Evolutionary conservation across 2,329 filamentous ascomycete species (phyloP), one percentile per base, ranked within the genome.

Genomic region (Fusarium sp.): DNA sequence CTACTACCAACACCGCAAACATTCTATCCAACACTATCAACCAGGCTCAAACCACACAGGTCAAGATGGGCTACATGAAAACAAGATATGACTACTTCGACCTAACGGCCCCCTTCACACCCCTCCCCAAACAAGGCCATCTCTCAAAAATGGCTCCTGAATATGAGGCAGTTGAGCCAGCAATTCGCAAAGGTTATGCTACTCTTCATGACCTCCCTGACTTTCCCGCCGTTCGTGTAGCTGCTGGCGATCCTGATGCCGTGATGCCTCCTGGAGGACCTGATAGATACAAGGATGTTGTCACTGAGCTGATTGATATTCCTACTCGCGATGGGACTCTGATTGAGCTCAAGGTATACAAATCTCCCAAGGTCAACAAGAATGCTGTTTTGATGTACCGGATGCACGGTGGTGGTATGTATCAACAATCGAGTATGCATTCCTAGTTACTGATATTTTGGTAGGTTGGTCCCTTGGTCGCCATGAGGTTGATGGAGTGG

Each of bases 331-430:
- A 75, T 42, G 71, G 73, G 0, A 33, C 24, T 3, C 15, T 43
- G 34, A 26, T 74, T 4, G 71, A 73, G 43, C 50, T 75, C 6
- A 71, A 72, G 33, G 28, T 75, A 0, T 75, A 75, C 26, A 70
- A 53, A 22, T 69, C 67, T 0, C 55, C 26, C 0, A 61, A 62
- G 5, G 62, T 65, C 1, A 34, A 43, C 0, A 19, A 21, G 1
- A 42, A 69, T 28, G 73, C 72, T 6, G 54, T 64, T 17, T 22
- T 75, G 3, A 73, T 74, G 70, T 66, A 70, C 33, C 59, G 67
- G 5, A 74, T 75, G 57, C 73, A 75, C 10, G 73, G 73, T 7
- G 72, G 72, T 33, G 71, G 71, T 73, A 57, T 19, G 63, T 14
- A 7, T 36, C 1, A 31, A 13, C 10, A 5, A 2, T 13, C 4